Evolutionary conservation across 2,329 filamentous ascomycete genomes (phyloP), one percentile per base, ranked within the genome.

Genomic region (Curvularia spicifera): DNA sequence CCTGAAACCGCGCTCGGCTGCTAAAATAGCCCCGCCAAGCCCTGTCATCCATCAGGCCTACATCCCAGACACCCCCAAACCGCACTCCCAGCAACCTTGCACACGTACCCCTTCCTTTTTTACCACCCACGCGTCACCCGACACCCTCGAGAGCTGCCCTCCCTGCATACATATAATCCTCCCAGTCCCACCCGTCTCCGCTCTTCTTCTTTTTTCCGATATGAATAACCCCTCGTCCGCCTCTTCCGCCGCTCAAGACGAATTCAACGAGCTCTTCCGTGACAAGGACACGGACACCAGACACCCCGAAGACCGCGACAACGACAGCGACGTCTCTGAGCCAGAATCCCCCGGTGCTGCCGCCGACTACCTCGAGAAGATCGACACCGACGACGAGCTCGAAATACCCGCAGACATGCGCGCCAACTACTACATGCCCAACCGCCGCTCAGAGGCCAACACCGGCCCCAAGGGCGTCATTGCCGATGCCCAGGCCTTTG

Each of bases 381-480:
- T 83, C 64, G 79, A 84, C 78, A 79, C 82, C 56, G 74, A 77
- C 78, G 72, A 79, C 76, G 79, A 79, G 65, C 76, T 80, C 68
- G 78, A 81, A 59, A 59, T 78, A 26, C 70, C 76, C 50, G 67
- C 71, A 64, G 71, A 88, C 69, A 87, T 87, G 76, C 84, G 87
- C 51, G 81, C 83, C 58, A 78, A 84, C 65, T 82, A 82, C 75
- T 79, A 79, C 67, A 79, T 83, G 74, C 77, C 91, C 70, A 84
- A 83, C 71, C 85, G 90, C 60, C 76, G 91, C 74, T 86, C 81
- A 52, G 88, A 89, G 57, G 85, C 87, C 65, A 88, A 90, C 66
- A 94, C 91, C 2, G 91, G 91, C 46, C 91, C 93, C 66, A 94
- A 94, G 81, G 91, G 91, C 62, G 91, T 95, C 76, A 94, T 95